These are phyloP conservation scores for Entomortierella lignicola DNA, from an alignment of 192 early-diverging fungal genomes.

Conservation along the genomic window DNA sequence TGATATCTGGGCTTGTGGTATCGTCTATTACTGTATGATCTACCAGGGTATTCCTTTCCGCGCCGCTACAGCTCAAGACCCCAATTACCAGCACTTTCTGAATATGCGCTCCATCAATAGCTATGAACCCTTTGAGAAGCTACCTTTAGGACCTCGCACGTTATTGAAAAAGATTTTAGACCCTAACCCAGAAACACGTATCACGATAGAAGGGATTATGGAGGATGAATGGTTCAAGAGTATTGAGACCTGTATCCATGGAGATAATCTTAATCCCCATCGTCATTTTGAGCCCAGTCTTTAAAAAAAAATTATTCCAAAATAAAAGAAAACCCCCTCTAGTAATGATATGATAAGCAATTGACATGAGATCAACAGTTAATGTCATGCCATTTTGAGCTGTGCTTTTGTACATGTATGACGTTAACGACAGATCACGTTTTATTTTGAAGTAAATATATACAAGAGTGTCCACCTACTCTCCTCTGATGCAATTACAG, in stretches of 20 bases:
- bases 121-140: conserved; percentile 83
- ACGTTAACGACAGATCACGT: too few species aligned
- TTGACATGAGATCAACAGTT: too few species aligned
- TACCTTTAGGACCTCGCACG: conserved; percentile 72
- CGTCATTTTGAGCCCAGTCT: conserved; percentile 18
- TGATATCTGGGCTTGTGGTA: conserved; percentile 94
- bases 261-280: conserved; percentile 39
- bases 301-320: neutral
- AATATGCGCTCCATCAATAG: conserved; percentile 57
- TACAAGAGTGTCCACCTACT: neutral
- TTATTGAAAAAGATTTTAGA: conserved; percentile 85
- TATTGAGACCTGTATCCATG: conserved; percentile 67
- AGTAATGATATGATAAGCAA: too few species aligned
- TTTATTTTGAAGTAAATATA: neutral
- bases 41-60: conserved; percentile 76
- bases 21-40: conserved; percentile 90
- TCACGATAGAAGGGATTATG: conserved; percentile 76
- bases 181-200: conserved; percentile 77
- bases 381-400: too few species aligned
- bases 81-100: conserved; percentile 73
- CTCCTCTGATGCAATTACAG: too few species aligned
- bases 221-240: conserved; percentile 80
- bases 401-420: too few species aligned
- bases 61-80: conserved; percentile 68
- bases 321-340: too few species aligned